These are phyloP conservation scores for Anastatica hierochuntica DNA, from an alignment of 345 rosid genomes.

Conservation along the genomic window DNA sequence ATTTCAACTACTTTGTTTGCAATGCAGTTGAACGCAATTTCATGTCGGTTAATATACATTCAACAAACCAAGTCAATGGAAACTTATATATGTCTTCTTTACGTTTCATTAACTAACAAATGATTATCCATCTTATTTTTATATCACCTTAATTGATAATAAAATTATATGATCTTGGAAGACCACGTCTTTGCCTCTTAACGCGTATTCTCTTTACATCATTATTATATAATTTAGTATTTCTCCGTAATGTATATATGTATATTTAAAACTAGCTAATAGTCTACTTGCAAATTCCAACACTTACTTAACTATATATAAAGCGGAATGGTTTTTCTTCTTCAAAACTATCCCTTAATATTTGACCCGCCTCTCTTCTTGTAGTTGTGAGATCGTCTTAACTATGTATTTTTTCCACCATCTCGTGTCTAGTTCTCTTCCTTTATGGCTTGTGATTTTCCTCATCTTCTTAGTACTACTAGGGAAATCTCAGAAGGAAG, in stretches of 20 bases:
- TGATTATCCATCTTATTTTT: background rate
- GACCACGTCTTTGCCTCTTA: constrained; percentile 10
- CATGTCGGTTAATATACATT: background rate
- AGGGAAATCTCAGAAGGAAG: constrained; percentile 13
- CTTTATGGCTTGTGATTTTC: background rate
- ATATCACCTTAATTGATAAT: background rate
- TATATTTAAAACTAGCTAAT: too few species aligned
- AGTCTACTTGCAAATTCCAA: constrained; percentile 9
- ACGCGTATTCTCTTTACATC: background rate
- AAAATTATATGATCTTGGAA: background rate
- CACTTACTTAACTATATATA: background rate
- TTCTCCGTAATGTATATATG: background rate
- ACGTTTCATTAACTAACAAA: background rate
- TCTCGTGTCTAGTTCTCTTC: constrained; percentile 11
- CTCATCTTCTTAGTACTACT: background rate
- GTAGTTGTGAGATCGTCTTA: background rate
- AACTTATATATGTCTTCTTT: background rate
- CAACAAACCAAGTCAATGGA: constrained; percentile 6
- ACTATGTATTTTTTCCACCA: constrained; percentile 1
- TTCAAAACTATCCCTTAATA: background rate
- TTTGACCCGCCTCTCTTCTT: background rate
- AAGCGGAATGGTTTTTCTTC: constrained; percentile 3
- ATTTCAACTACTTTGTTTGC: too few species aligned
- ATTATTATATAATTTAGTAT: background rate
- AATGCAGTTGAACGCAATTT: background rate